Conservation (phyloP, 768 basidiomycete genomes). For the Macrolepiota albuminosa region DNA sequence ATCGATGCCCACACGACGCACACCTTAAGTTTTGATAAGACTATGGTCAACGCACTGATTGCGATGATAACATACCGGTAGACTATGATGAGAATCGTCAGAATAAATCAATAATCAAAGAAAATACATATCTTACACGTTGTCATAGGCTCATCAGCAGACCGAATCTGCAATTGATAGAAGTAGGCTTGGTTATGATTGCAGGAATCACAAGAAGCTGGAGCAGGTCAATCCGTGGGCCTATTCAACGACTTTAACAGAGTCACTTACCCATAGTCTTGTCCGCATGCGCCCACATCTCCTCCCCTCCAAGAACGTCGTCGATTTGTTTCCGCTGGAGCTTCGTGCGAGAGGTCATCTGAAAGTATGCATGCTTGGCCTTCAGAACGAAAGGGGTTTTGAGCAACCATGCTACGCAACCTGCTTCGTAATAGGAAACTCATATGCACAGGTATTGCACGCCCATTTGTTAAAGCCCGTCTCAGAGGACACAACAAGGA, state of each 20-base stretch:
- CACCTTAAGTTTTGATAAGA: slow-evolving; percentile 37
- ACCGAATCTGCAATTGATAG: slow-evolving; percentile 93
- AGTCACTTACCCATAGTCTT: slow-evolving; percentile 68
- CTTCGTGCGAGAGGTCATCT: slow-evolving; percentile 91
- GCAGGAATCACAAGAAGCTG: slow-evolving; percentile 70
- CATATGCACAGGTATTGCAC: slow-evolving; percentile 92
- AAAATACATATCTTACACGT: slow-evolving; percentile 36
- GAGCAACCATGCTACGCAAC: slow-evolving; percentile 20
- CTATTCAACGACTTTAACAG: background rate
- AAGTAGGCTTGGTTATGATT: slow-evolving; percentile 86
- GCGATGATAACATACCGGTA: slow-evolving; percentile 43
- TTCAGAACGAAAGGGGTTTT: background rate
- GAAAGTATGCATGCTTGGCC: background rate
- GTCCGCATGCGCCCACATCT: slow-evolving; percentile 93
- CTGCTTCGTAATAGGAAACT: slow-evolving; percentile 88
- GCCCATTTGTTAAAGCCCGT: slow-evolving; percentile 89
- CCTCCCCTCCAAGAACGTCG: slow-evolving; percentile 92
- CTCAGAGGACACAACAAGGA: slow-evolving; percentile 72
- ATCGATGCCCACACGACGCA: slow-evolving; percentile 57
- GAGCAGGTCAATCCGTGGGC: background rate
- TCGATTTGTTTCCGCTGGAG: slow-evolving; percentile 90
- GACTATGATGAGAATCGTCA: slow-evolving; percentile 32
- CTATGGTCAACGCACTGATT: background rate
- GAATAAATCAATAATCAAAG: background rate
- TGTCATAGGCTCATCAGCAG: slow-evolving; percentile 91